A percentile compares a stretch with the other conserved stretches of the same genome.
phyloP scores from a whole-genome alignment of 345 rosid species.

The Hibiscus trionum region DNA sequence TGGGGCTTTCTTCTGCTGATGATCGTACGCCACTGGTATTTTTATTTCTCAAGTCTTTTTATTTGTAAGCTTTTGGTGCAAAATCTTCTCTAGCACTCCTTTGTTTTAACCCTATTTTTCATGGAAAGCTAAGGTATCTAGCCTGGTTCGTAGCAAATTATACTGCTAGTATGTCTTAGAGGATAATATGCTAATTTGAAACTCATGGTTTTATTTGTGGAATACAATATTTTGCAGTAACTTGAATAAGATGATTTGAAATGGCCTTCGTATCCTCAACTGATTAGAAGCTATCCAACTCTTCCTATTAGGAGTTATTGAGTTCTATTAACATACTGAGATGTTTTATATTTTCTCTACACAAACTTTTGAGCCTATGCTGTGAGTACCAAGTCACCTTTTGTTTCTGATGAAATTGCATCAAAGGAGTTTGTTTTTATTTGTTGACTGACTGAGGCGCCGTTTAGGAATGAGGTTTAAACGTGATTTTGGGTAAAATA shows the following conservation, averaged over 20 bases:
- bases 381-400: not conserved
- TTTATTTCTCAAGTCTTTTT: slow-evolving; percentile 1
- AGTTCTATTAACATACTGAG: not conserved
- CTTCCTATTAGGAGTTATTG: not conserved
- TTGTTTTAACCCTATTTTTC: not conserved
- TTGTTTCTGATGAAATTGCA: not conserved
- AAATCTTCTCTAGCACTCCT: not conserved
- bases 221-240: not conserved
- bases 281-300: not conserved
- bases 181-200: not conserved
- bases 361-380: not conserved
- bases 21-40: slow-evolving; percentile 68
- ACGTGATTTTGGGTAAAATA: too few relatives aligned
- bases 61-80: not conserved
- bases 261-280: not conserved
- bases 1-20: slow-evolving; percentile 69
- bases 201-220: not conserved
- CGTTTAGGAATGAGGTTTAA: too few relatives aligned
- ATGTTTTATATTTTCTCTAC: not conserved
- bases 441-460: not conserved
- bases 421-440: not conserved
- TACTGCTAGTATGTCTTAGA: not conserved
- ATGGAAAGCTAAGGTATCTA: too few relatives aligned
- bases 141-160: too few relatives aligned
- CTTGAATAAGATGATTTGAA: not conserved